Conservation (phyloP, 1,284 basidiomycete genomes). For the Limonomyces culmigenus region DNA sequence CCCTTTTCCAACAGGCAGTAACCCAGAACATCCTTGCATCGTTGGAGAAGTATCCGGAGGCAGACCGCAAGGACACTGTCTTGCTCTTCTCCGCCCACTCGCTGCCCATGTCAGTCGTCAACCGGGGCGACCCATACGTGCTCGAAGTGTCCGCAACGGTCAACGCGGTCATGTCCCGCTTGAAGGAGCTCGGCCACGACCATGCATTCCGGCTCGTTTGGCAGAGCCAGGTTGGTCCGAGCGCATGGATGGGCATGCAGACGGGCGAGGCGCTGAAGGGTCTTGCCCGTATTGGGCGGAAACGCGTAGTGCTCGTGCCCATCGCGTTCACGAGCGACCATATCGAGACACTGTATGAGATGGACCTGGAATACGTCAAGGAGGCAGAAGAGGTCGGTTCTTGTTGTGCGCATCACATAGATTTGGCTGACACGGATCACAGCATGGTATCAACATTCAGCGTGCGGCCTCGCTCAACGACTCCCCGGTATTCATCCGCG, state of each 20-base stretch:
- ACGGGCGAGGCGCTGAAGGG: constrained; percentile 88
- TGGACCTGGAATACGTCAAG: constrained; percentile 87
- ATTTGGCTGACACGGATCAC: constrained; percentile 7
- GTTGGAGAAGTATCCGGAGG: constrained; percentile 65
- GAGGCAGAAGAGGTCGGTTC: constrained; percentile 74
- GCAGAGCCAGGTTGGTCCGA: constrained; percentile 97
- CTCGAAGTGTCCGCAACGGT: constrained; percentile 93
- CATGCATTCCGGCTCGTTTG: constrained; percentile 89
- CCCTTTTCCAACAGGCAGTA: constrained; percentile 44
- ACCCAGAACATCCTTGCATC: constrained; percentile 78
- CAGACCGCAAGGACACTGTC: constrained; percentile 58
- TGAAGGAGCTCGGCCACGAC: constrained; percentile 34
- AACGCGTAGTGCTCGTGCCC: constrained; percentile 80
- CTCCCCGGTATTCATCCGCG: constrained; percentile 95
- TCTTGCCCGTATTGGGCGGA: constrained; percentile 75
- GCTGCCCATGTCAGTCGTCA: constrained; percentile 91
- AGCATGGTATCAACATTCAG: constrained; percentile 85
- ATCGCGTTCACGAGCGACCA: constrained; percentile 99
- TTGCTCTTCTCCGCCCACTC: constrained; percentile 97
- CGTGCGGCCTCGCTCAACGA: constrained; percentile 95
- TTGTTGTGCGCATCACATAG: constrained; percentile 5
- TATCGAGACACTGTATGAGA: constrained; percentile 95
- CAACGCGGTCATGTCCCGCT: constrained; percentile 73
- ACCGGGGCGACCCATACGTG: constrained; percentile 95
- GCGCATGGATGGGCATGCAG: constrained; percentile 97